Base-by-base conservation (phyloP, 2,329 filamentous ascomycete genomes). In the Trichoderma pleuroti region DNA sequence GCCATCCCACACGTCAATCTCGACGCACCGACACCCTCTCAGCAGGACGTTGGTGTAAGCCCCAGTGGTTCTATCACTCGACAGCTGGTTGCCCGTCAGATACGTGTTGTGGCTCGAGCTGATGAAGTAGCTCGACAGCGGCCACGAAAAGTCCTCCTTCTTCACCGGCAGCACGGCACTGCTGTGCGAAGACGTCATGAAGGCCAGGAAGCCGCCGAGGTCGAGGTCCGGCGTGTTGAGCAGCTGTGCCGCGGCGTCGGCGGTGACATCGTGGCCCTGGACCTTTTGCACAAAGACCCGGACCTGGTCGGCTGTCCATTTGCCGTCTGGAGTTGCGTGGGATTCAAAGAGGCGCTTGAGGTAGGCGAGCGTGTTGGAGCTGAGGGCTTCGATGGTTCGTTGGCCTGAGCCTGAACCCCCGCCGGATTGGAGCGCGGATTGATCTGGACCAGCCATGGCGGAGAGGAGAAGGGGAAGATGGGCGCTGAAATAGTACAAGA, bases 31-130 rank as follows among this genome's bases (percentile, higher is more conserved):
- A 76, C 94, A 97, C 2, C 93, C 94, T 65, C 93, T 90, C 75
- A 93, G 87, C 70, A 98, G 84, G 11, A 94, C 93, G 64, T 91
- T 91, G 74, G 93, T 93, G 83, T 98, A 98, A 3, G 93, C 92
- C 74, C 94, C 92, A 0, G 93, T 93, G 78, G 94, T 97, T 66
- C 93, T 96, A 72, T 92, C 89, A 75, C 93, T 95, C 72, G 88
- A 93, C 16, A 97, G 89, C 83, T 98, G 94, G 78, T 95, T 92
- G 28, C 94, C 94, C 1, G 94, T 88, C 26, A 98, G 87, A 76
- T 98, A 98, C 0, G 94, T 98, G 81, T 98, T 98, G 85, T 98
- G 94, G 70, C 94, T 97, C 76, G 93, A 97, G 73, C 91, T 97
- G 78, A 98, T 93, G 81, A 93, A 97, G 81, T 98, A 98, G 81